These are phyloP conservation scores for Phanerochaete sordida DNA, from an alignment of 768 basidiomycete species.

Conservation along the genomic window DNA sequence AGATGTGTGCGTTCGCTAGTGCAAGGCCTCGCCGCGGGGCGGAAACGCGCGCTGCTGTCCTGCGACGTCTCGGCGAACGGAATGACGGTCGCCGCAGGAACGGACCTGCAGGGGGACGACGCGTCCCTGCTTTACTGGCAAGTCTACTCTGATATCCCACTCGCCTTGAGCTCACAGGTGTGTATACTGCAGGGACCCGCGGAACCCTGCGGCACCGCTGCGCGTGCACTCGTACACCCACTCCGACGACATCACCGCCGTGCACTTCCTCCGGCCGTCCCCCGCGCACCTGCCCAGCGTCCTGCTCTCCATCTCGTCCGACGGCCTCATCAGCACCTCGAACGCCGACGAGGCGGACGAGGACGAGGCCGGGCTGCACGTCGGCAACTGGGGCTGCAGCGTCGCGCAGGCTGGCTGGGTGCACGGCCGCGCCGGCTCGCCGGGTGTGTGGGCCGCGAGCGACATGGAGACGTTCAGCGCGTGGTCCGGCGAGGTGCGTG, in stretches of 20 bases:
- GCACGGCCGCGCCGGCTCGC: constrained; percentile 26
- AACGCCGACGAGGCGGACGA: constrained; percentile 77
- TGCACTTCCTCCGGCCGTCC: constrained; percentile 46
- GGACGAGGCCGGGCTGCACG: constrained; percentile 77
- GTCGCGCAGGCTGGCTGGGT: constrained; percentile 77
- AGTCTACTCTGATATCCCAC: constrained; percentile 13
- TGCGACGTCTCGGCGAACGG: constrained; percentile 73
- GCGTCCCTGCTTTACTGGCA: constrained; percentile 85
- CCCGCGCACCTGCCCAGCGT: constrained; percentile 26
- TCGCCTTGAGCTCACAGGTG: background rate
- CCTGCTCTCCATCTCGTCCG: constrained; percentile 79
- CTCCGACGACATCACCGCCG: constrained; percentile 86
- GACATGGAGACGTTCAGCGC: constrained; percentile 94
- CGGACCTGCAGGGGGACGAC: constrained; percentile 77
- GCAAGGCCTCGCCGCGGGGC: constrained; percentile 16
- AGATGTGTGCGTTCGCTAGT: constrained; percentile 18
- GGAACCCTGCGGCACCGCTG: constrained; percentile 66
- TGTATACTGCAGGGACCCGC: constrained; percentile 63
- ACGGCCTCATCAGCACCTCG: constrained; percentile 76
- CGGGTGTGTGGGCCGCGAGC: constrained; percentile 75
- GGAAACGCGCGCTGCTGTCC: constrained; percentile 43
- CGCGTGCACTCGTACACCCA: constrained; percentile 84
- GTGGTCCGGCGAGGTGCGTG: constrained; percentile 69
- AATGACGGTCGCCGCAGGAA: constrained; percentile 74
- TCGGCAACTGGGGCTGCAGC: constrained; percentile 86